Evolutionary conservation across 768 basidiomycete species (phyloP), one percentile per base, ranked within the genome.

Genomic region (Amanita thiersii): DNA sequence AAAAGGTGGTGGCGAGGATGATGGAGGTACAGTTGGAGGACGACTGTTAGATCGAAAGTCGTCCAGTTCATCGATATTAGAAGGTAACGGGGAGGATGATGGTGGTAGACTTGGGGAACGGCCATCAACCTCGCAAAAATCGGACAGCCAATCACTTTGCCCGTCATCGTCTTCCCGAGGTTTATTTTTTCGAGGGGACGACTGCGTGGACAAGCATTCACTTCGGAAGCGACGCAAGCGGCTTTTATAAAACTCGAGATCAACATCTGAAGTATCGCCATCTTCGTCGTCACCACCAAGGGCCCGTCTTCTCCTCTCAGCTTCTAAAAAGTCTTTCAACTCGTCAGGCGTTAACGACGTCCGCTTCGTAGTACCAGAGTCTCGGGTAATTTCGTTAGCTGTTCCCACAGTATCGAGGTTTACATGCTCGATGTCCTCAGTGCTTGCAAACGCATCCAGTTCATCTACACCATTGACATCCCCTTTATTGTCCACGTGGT

Each of bases 321-420:
- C 79, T 43, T 79, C 74, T 52, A 86, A 46, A 41, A 87, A 88
- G 19, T 79, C 77, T 37, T 59, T 60, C 37, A 87, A 63, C 52
- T 84, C 83, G 35, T 75, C 69, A 8, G 49, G 82, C 78, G 7
- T 63, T 63, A 1, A 76, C 64, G 41, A 72, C 59, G 47, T 41
- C 23, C 14, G 11, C 18, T 32, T 7, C 26, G 8, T 12, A 7
- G 15, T 19, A 24, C n/a, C 20, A 5, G 18, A 9, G 12, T 37
- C 18, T 2, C 8, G 9, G 3, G 15, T 35, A 19, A n/a, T 15
- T 3, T 19, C 35, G 11, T n/a, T 10, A 18, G 2, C 28, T 25
- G 31, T 37, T 20, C 54, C 56, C 35, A 53, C n/a, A 9, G 61
- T 48, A 45, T 43, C 61, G 47, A 56, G 48, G 51, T 59, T 46